Evolutionary conservation across 371 early-diverging fungal genomes (phyloP), one percentile per base, ranked within the genome.

Genomic region (Mucor indicus): DNA sequence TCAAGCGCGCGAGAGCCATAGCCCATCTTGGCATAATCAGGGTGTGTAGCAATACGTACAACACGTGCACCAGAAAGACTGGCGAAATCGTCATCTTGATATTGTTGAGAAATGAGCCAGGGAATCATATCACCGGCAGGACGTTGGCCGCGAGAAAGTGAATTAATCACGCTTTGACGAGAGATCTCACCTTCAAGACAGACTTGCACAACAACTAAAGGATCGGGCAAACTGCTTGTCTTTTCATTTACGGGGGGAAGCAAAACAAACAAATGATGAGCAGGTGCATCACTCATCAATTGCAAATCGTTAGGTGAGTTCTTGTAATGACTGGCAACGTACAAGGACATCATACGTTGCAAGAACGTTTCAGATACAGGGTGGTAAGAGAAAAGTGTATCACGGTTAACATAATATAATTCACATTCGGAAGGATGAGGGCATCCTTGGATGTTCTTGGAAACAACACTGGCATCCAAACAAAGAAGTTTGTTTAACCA

Each of bases 11-110:
- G 80, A 16, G 84, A 72, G 1, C 99, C 99, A 69, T 98, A 99
- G 4, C 99, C 99, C 99, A 98, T 99, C 55, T 89, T 83, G 39
- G 87, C 79, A 62, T 95, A 98, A 52, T 97, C 97, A 5, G 98
- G 99, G 68, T 98, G 98, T 1, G 99, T 96, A 24, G 99, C 99
- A 54, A 99, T 97, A 49, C 99, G 91, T n/a, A 99, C 98, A n/a
- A 99, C 85, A 50, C 99, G 88, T 12, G 97, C 93, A 27, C 99
- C 99, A 1, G 89, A 89, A 29, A 95, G 75, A 20, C 87, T 74
- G 2, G 96, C 94, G 74, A 99, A 96, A 57, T 94, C 96, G 50
- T 91, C 90, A 68, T 98, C 97, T 74, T 94, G 94, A 83, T 91
- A 98, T 68, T 96, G 92, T 59, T 96, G 96, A 13, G 94, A 80